phyloP scores from a whole-genome alignment of 305 asterid genomes.

The Fraxinus latifolia region DNA sequence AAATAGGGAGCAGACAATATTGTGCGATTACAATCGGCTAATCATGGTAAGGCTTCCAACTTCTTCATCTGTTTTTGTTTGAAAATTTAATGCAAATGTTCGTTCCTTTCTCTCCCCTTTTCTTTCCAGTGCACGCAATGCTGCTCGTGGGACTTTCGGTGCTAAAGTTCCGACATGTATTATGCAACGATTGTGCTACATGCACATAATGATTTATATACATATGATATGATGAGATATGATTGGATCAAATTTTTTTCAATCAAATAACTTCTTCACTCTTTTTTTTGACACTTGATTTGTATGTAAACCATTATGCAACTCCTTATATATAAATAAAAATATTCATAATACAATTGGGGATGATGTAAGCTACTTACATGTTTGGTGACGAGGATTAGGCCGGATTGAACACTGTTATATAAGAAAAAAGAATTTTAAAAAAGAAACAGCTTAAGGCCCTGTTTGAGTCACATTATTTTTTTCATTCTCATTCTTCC shows the following conservation, averaged over 20 bases:
- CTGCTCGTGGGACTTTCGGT: background rate
- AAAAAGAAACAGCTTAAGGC: background rate
- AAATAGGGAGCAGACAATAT: background rate
- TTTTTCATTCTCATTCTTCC: too few species aligned
- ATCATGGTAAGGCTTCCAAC: background rate
- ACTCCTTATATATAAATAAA: background rate
- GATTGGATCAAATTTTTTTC: background rate
- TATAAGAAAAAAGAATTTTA: background rate
- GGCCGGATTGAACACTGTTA: background rate
- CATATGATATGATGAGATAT: background rate
- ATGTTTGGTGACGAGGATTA: background rate
- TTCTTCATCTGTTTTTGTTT: background rate
- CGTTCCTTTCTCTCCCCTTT: background rate
- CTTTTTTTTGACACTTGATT: background rate
- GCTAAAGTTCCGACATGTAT: background rate
- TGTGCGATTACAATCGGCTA: background rate
- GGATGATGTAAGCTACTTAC: background rate
- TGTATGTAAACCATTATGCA: background rate
- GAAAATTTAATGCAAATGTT: background rate
- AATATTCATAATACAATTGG: background rate
- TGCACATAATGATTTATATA: background rate
- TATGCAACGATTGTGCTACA: background rate
- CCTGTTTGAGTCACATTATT: too few species aligned
- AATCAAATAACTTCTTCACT: background rate
- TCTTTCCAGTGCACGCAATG: background rate